Base-by-base conservation (phyloP, 2,329 filamentous ascomycete genomes). In the Trichoderma atrobrunneum region DNA sequence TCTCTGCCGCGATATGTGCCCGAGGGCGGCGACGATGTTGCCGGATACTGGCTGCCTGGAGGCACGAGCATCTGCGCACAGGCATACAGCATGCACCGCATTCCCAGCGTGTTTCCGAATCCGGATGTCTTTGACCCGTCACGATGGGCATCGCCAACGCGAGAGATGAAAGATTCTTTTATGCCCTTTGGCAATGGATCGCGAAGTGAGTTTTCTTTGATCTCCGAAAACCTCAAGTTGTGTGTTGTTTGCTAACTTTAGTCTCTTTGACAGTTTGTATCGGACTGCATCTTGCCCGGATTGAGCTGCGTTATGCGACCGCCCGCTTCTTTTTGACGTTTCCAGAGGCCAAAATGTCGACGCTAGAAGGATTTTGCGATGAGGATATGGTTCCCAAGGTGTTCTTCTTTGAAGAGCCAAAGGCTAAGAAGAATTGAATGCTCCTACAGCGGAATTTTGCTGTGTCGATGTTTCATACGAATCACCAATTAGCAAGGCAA, bases 211-310 rank as follows among this genome's bases (percentile, higher is more conserved):
- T 85, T 65, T 51, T 83, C 86, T 0, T 89, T 21, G 18, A 60
- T 6, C 1, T 21, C 28, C 8, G 18, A 21, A 21, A 32, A 32
- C 28, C 10, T 12, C 11, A 21, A n/a, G 11, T n/a, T 18, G 26
- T 32, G 3, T 21, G 3, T 34, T 88, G 1, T 56, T 30, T 28
- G 8, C 32, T 12, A 24, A 56, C 10, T 12, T 24, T 0, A 3
- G 10, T 26, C 2, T 12, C 28, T 51, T 43, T 24, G n/a, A 51
- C 72, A 81, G 78, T 77, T 1, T 90, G 88, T 71, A 80, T 90
- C 16, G 88, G 88, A 2, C 78, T 88, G 30, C 86, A 89, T 72
- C 81, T 90, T n/a, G 88, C 88, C 0, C 80, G 81, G 32, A 86
- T 87, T 79, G 87, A 89, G 75, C 74, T 90, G 36, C 81, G 87